These are phyloP conservation scores for Pseudomassariella vexata DNA, from an alignment of 2,329 filamentous ascomycete genomes.

Conservation along the genomic window DNA sequence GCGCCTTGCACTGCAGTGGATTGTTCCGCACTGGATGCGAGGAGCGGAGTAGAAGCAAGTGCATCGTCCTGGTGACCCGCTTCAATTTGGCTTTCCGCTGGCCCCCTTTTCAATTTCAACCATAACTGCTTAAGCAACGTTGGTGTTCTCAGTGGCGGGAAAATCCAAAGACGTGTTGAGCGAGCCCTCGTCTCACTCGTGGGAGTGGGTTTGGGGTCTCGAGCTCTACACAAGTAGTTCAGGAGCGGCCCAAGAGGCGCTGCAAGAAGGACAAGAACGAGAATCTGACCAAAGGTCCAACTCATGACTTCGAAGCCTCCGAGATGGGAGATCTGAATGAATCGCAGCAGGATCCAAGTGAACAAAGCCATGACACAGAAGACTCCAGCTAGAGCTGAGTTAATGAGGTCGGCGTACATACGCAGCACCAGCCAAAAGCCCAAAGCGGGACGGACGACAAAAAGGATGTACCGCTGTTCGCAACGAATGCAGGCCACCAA, in stretches of 20 bases:
- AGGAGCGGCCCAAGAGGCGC: constrained; percentile 12
- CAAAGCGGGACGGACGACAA: constrained; percentile 16
- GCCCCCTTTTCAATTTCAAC: too few species aligned
- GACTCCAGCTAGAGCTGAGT: constrained; percentile 14
- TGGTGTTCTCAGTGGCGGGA: too few species aligned
- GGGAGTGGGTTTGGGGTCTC: too few species aligned
- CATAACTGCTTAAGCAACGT: too few species aligned
- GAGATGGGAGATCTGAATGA: constrained; percentile 12
- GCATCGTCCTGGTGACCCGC: too few species aligned
- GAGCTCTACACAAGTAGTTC: constrained; percentile 9
- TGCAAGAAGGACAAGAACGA: constrained; percentile 13
- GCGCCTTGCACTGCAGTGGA: too few species aligned
- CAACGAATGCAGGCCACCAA: constrained; percentile 19
- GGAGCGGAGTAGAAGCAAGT: too few species aligned
- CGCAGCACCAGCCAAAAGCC: constrained; percentile 19
- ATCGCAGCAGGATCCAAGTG: constrained; percentile 14
- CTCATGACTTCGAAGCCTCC: too few species aligned
- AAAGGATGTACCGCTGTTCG: constrained; percentile 17
- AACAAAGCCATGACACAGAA: constrained; percentile 12
- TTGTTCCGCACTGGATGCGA: too few species aligned
- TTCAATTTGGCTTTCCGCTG: too few species aligned
- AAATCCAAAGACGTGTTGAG: too few species aligned
- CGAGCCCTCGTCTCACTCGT: too few species aligned
- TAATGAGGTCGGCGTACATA: constrained; percentile 16
- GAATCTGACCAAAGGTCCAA: constrained; percentile 15